These are phyloP conservation scores for Dipteronia dyeriana DNA, from an alignment of 345 rosid species.

Conservation along the genomic window DNA sequence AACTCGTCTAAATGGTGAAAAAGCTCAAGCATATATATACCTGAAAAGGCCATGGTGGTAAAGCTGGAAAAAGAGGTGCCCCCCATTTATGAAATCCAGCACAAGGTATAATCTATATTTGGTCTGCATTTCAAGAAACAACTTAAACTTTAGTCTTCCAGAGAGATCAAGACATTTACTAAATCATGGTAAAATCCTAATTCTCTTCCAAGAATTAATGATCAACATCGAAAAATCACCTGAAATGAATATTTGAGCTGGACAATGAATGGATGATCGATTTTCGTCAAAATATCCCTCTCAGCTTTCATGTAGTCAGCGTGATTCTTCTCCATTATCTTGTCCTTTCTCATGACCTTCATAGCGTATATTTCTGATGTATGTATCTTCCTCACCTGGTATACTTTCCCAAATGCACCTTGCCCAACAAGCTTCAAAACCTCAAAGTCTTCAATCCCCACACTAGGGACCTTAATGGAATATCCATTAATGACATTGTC, in stretches of 20 bases:
- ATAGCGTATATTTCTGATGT: constrained; percentile 88
- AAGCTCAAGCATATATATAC: constrained; percentile 30
- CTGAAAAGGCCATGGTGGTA: constrained; percentile 95
- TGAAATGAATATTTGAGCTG: constrained; percentile 90
- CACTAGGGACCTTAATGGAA: constrained; percentile 27
- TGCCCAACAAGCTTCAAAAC: constrained; percentile 84
- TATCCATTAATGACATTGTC: constrained; percentile 19
- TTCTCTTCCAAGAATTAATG: not conserved
- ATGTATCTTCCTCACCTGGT: constrained; percentile 80
- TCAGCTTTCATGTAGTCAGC: constrained; percentile 96
- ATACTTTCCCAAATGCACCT: constrained; percentile 97
- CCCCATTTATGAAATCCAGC: constrained; percentile 92
- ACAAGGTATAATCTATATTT: constrained; percentile 87
- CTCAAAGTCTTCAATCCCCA: constrained; percentile 89
- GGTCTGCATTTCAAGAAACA: constrained; percentile 58
- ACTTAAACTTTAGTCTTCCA: not conserved
- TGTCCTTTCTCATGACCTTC: constrained; percentile 99
- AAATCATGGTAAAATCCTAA: not conserved
- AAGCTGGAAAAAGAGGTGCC: constrained; percentile 96
- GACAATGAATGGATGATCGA: constrained; percentile 91
- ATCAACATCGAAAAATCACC: constrained; percentile 36
- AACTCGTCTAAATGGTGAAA: not conserved
- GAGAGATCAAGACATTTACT: not conserved
- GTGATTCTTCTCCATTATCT: constrained; percentile 88
- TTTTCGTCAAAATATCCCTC: constrained; percentile 80